phyloP scores from a whole-genome alignment of 2,329 filamentous ascomycete genomes.

The Colletotrichum navitas region DNA sequence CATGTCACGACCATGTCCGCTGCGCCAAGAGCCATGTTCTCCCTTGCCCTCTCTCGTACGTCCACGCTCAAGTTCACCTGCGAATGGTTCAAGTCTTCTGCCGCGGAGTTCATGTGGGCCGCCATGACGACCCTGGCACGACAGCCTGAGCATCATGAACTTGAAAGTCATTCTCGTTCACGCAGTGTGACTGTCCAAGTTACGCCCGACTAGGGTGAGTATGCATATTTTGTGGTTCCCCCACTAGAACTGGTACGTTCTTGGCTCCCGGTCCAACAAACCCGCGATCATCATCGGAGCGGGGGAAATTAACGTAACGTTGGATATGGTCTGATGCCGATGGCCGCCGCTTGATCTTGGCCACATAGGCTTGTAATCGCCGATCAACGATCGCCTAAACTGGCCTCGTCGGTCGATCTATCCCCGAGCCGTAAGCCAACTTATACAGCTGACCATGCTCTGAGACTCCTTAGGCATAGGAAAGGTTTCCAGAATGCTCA shows the following conservation, averaged over 20 bases:
- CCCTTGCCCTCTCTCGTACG: neutral
- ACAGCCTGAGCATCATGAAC: neutral
- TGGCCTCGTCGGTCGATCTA: neutral
- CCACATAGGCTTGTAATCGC: neutral
- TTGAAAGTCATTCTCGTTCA: slow-evolving; percentile 9
- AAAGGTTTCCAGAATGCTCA: neutral
- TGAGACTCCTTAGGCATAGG: neutral
- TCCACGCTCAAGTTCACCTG: neutral
- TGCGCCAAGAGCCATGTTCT: neutral
- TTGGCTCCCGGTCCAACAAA: slow-evolving; percentile 20
- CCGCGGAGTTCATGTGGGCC: slow-evolving; percentile 13
- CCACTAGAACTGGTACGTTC: slow-evolving; percentile 2
- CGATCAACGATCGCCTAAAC: neutral
- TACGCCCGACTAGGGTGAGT: slow-evolving; percentile 6
- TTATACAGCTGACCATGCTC: neutral
- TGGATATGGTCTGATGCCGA: neutral
- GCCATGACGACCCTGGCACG: slow-evolving; percentile 18
- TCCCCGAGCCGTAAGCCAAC: neutral
- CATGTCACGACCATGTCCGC: slow-evolving; percentile 24
- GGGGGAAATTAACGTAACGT: slow-evolving; percentile 12
- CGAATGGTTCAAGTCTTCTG: neutral
- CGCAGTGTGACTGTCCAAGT: slow-evolving; percentile 6
- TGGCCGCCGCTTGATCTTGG: neutral
- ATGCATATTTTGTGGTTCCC: slow-evolving; percentile 8
- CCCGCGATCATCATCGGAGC: slow-evolving; percentile 29